These are phyloP conservation scores for Colletotrichum orbiculare DNA, from an alignment of 2,329 filamentous ascomycete species.

Conservation along the genomic window DNA sequence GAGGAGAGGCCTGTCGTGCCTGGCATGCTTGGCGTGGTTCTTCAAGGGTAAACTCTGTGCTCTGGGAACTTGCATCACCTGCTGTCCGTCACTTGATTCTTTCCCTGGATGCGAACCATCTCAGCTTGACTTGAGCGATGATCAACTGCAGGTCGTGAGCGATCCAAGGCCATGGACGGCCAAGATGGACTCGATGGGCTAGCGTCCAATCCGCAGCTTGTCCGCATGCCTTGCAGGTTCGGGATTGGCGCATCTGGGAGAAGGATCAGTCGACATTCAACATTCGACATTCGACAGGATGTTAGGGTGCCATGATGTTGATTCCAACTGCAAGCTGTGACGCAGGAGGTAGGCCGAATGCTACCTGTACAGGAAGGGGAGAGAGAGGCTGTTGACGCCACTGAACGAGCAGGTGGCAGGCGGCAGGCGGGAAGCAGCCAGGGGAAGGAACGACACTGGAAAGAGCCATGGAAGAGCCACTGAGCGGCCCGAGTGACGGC, in stretches of 20 bases:
- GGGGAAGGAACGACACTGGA: no score
- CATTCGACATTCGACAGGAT: conserved; percentile 20
- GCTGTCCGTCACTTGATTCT: not conserved
- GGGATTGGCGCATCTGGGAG: conserved; percentile 6
- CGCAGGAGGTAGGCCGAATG: no score
- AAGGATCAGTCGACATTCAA: not conserved
- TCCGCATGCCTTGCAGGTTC: conserved; percentile 5
- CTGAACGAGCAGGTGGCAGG: conserved; percentile 11
- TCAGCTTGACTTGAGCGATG: not conserved
- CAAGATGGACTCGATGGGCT: not conserved
- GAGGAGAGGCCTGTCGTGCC: no score
- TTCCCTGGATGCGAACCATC: conserved; percentile 6
- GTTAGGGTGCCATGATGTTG: not conserved
- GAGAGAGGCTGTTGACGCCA: not conserved
- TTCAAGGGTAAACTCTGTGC: no score
- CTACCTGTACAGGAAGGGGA: no score
- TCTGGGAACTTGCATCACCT: no score
- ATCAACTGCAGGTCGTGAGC: conserved; percentile 11
- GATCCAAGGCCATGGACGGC: not conserved
- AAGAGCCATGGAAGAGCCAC: no score
- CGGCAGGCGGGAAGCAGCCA: no score
- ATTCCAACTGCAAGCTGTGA: no score
- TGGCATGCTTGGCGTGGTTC: no score
- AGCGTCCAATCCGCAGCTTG: not conserved
- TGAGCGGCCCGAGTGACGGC: not conserved